Percentiles rank a stretch among this genome's conserved stretches.
phyloP scores from a whole-genome alignment of 2,329 filamentous ascomycete genomes.

The Trichoderma koningiopsis region DNA sequence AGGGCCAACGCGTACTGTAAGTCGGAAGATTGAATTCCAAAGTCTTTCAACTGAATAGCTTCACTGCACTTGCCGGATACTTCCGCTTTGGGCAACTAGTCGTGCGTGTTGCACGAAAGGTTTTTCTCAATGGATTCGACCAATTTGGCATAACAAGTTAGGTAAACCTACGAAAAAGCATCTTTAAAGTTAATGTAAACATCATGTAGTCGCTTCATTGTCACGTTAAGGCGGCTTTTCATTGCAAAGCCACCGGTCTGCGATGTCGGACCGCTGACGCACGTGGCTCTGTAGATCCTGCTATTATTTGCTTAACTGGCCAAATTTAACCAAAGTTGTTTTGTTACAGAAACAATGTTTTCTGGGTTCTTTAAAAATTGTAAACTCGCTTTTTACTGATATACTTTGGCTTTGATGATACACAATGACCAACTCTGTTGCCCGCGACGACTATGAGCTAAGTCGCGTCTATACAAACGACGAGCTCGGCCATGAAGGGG shows the following conservation, averaged over 20 bases:
- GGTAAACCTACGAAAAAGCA: no score
- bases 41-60: not conserved
- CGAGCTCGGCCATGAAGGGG: not conserved
- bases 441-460: not conserved
- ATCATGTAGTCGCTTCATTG: not conserved
- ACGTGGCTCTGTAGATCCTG: slow-evolving; percentile 2
- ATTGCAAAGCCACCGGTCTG: not conserved
- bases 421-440: not conserved
- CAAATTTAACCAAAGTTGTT: not conserved
- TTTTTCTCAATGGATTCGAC: no score
- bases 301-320: no score
- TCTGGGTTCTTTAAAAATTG: not conserved
- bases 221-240: not conserved
- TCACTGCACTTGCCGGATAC: not conserved
- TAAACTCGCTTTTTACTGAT: not conserved
- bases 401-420: not conserved
- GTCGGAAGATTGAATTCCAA: not conserved
- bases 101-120: not conserved
- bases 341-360: not conserved
- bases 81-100: not conserved
- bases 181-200: not conserved
- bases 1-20: not conserved
- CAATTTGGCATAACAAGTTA: not conserved
- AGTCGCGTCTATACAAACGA: not conserved
- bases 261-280: slow-evolving; percentile 20